Evolutionary conservation across 768 basidiomycete species (phyloP), one percentile per base, ranked within the genome.

Genomic region (Glaciozyma antarctica): DNA sequence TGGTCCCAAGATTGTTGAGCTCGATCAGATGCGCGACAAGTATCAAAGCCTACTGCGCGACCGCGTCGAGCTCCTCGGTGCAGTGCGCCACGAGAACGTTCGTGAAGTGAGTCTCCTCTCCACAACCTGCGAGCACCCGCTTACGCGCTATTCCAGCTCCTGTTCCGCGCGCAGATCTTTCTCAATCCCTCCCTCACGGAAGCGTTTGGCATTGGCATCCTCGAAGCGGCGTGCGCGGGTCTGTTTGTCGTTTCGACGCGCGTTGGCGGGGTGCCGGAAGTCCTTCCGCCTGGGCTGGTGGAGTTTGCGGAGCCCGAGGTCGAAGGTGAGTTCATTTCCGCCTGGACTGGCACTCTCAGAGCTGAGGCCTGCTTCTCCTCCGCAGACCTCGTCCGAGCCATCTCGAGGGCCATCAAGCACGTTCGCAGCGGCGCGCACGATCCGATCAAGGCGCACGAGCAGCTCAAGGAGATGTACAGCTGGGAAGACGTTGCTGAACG

Each of bases 111-210:
- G 44, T 21, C 0, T 1, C 49, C 34, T 30, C 21, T 13, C 44
- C 17, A 24, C n/a, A n/a, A n/a, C n/a, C n/a, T n/a, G n/a, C n/a
- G n/a, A n/a, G n/a, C n/a, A n/a, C 16, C 56, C 34, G 21, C 10
- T 24, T 64, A 28, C 32, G 38, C 19, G 49, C 30, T 56, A 51
- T 24, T 34, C 19, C 69, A 92, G 90, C 85, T 95, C n/a, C 82
- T 99, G 16, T 80, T 81, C 10, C 85, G 84, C 51, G 95, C 93
- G 1, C 82, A 88, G 17, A 92, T 99, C 66, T 99, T 87, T 77
- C 81, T 99, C 80, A 95, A 93, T 73, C 93, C 95, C 0, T 93
- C 91, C 0, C 81, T 98, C 30, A 98, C 94, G 1, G 95, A 98
- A 75, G 84, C 95, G 0, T 99, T 98, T 71, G 94, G 95, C 0